Evolutionary conservation across 768 basidiomycete genomes (phyloP).

Genomic region (Suillus cothurnatus): DNA sequence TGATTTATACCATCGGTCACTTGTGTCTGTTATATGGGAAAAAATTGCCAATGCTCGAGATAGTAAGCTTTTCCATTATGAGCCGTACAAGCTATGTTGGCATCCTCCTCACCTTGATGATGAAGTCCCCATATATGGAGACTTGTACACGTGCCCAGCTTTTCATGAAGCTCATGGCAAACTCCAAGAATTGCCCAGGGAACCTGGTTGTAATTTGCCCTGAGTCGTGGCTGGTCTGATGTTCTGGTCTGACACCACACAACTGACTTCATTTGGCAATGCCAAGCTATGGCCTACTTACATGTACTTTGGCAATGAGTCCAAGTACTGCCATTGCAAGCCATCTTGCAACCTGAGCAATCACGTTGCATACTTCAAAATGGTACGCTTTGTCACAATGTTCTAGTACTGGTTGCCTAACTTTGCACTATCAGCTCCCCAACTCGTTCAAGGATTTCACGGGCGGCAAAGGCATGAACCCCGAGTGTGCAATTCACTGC

Average conservation of each 20-base stretch:
- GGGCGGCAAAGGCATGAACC: background rate
- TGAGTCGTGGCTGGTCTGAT: conserved; percentile 25
- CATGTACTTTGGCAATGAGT: conserved; percentile 24
- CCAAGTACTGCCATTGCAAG: conserved; percentile 25
- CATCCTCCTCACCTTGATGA: too few species aligned
- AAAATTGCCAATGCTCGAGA: too few species aligned
- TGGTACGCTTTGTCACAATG: too few species aligned
- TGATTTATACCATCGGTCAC: too few species aligned
- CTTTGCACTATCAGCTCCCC: too few species aligned
- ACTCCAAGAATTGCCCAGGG: background rate
- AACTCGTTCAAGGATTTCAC: conserved; percentile 11
- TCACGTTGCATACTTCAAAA: conserved; percentile 18
- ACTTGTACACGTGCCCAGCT: too few species aligned
- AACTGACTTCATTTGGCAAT: conserved; percentile 32
- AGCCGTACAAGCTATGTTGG: too few species aligned
- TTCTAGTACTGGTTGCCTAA: too few species aligned
- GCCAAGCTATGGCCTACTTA: conserved; percentile 31
- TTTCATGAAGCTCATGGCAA: too few species aligned
- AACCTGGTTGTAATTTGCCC: conserved; percentile 21
- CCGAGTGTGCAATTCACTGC: conserved; percentile 14
- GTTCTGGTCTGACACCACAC: conserved; percentile 36
- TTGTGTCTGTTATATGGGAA: too few species aligned
- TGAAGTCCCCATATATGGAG: too few species aligned
- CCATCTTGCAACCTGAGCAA: conserved; percentile 15
- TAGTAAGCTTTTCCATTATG: too few species aligned